Base-by-base conservation (phyloP, 768 basidiomycete species). In the Neoboletus brunneissimus region DNA sequence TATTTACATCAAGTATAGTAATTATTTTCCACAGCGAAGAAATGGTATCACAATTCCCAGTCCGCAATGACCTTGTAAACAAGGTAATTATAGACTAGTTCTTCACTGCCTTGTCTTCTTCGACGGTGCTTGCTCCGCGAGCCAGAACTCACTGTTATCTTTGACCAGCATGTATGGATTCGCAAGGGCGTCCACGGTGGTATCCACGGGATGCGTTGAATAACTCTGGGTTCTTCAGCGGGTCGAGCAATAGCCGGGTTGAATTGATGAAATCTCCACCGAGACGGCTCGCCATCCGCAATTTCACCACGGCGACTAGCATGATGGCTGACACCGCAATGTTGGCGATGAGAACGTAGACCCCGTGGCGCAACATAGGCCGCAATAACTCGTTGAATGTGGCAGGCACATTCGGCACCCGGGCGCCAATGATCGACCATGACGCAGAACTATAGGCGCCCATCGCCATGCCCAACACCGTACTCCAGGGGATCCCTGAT, bases 341-440 rank as follows among this genome's bases (percentile, higher is more conserved):
- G 40, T 54, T 47, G 48, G n/a, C 20, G 25, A 54, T 31, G 44
- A 51, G 54, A 15, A 54, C 37, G 16, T 55, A 51, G n/a, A 45
- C 11, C 8, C 48, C 56, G 11, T 41, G 56, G 22, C 5, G 27
- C 7, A 32, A 10, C 8, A 4, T 45, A 16, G 52, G 42, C 16
- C 3, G 29, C 18, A 32, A 4, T 3, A 10, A n/a, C n/a, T 23
- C 22, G 18, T 35, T 12, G 37, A 12, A 1, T 23, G 48, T 35
- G 10, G 15, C 6, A 11, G 44, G 7, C 42, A 31, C 29, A 25
- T 25, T 25, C 25, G 25, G 25, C 25, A 25, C 25, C 25, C 2
- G 3, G 25, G 25, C 5, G 25, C 5, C 5, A 5, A 25, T 25
- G 25, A 25, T 25, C 5, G 25, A 25, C 25, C 25, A 25, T 5